Evolutionary conservation across 179 eudicot species (phyloP).

Genomic region (Spergularia azorica): DNA sequence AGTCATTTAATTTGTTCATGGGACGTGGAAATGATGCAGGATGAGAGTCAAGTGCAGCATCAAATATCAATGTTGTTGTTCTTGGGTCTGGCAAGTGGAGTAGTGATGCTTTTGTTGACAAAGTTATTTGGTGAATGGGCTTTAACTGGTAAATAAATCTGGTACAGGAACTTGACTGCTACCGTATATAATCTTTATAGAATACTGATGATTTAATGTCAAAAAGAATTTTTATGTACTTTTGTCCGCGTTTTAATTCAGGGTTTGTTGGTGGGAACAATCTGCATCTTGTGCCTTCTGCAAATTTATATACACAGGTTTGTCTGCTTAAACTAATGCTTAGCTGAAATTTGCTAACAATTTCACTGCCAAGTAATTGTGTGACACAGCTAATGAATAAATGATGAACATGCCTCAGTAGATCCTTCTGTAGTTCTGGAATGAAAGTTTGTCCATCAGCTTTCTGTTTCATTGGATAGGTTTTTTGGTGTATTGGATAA

Average conservation of each 20-base stretch:
- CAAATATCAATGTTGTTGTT: slow-evolving; percentile 86
- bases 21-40: slow-evolving; percentile 47
- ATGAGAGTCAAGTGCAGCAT: slow-evolving; percentile 82
- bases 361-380: neutral
- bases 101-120: slow-evolving; percentile 64
- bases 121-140: slow-evolving; percentile 68
- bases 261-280: slow-evolving; percentile 84
- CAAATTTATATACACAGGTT: slow-evolving; percentile 92
- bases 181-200: slow-evolving; percentile 1
- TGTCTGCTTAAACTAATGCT: slow-evolving; percentile 8
- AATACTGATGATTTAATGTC: neutral
- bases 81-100: slow-evolving; percentile 72
- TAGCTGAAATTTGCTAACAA: neutral
- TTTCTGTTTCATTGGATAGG: no score
- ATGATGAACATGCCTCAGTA: neutral
- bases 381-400: neutral
- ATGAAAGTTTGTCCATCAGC: no score
- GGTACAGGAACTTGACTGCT: slow-evolving; percentile 29
- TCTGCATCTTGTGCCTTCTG: slow-evolving; percentile 74
- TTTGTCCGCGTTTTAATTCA: slow-evolving; percentile 31
- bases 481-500: no score
- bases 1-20: neutral
- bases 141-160: slow-evolving; percentile 62
- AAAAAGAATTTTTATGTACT: neutral
- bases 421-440: neutral